phyloP scores from a whole-genome alignment of 2,329 filamentous ascomycete species.

The Calonectria fujianensis region DNA sequence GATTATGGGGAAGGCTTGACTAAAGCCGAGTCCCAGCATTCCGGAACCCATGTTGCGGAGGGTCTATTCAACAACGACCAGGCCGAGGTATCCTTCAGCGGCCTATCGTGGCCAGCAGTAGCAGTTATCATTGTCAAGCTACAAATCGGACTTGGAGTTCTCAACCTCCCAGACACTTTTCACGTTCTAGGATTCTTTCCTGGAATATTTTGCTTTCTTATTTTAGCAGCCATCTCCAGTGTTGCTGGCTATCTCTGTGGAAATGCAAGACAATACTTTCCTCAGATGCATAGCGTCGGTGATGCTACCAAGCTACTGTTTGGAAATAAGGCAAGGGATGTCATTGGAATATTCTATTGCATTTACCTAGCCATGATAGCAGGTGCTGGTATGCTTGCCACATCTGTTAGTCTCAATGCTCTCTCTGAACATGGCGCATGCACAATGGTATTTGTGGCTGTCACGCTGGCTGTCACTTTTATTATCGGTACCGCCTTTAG shows the following conservation, averaged over 20 bases:
- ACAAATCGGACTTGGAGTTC: constrained; percentile 2
- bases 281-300: background rate
- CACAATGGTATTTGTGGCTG: background rate
- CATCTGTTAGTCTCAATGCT: background rate
- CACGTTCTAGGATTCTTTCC: background rate
- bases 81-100: background rate
- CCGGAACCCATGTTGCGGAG: background rate
- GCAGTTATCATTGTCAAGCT: background rate
- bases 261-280: constrained; percentile 1
- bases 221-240: background rate
- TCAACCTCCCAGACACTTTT: background rate
- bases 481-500: background rate
- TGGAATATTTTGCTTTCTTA: background rate
- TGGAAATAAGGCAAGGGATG: background rate
- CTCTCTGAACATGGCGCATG: background rate
- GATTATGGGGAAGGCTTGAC: background rate
- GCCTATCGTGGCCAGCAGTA: background rate
- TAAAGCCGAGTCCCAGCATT: background rate
- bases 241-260: background rate
- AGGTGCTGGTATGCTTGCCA: background rate
- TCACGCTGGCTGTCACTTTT: background rate
- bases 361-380: background rate
- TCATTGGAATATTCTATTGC: background rate
- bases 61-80: background rate
- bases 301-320: background rate